Evolutionary conservation across 1,139 yeast species (phyloP), one percentile per base, ranked within the genome.

Genomic region (Yamadazyma aaseri): DNA sequence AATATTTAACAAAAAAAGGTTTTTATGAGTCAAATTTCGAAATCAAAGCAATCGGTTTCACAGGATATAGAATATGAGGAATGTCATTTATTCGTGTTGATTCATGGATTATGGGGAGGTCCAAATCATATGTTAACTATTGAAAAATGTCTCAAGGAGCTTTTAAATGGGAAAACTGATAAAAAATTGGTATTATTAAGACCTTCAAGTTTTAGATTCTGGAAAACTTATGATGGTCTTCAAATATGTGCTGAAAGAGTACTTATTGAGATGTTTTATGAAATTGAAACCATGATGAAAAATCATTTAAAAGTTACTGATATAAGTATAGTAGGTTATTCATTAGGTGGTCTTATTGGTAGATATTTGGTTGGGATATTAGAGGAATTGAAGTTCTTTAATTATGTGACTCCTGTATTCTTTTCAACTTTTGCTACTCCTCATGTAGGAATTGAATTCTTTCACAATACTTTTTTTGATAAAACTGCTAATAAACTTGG

Each of bases 371-470:
- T 87, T 39, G 97, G 96, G 0, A 68, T 80, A 32, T 60, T 87
- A 29, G 55, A 73, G 32, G 71, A 66, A 18, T 46, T 72, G 40
- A 72, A 71, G 0, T 69, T 81, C 40, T 86, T 86, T 46, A 71
- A 78, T 2, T 50, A 49, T 2, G 74, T 86, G 12, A 63, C 72
- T 44, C 96, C 96, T 0, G 60, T 74, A 2, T 63, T 78, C 33
- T 83, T 82, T 51, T 71, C 89, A 11, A 85, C 96, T 0, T 83
- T 89, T 64, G 97, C 97, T 2, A 81, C 96, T 2, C 97, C 97
- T 1, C 97, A 90, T 60, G 64, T 86, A 6, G 96, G 96, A 0
- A 73, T 84, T 9, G 71, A 70, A 29, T 76, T 75, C 47, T 72
- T 65, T 48, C 58, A 58, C 12, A 56, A 63, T 8, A 56, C 65